These are phyloP conservation scores for Emmonsiellopsis sp. DNA, from an alignment of 2,329 filamentous ascomycete genomes.

Conservation along the genomic window DNA sequence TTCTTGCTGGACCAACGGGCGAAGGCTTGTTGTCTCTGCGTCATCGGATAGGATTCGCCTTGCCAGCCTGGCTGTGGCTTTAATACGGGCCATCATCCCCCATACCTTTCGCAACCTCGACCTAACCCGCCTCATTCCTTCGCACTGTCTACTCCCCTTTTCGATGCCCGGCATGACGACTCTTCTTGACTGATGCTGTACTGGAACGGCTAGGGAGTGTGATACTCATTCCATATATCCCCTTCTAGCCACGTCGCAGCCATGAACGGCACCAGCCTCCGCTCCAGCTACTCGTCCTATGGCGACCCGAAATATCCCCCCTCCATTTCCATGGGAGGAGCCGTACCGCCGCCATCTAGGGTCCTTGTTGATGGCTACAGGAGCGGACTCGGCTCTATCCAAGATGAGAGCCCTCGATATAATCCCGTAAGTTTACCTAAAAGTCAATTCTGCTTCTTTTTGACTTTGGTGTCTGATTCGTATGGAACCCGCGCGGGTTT, in stretches of 20 bases:
- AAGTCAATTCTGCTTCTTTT: neutral
- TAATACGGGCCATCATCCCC: too few relatives aligned
- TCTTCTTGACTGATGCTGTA: neutral
- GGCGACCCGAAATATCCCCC: conserved; percentile 32
- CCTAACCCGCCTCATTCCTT: too few relatives aligned
- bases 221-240: too few relatives aligned
- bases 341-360: conserved; percentile 31
- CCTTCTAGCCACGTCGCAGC: neutral
- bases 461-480: neutral
- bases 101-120: too few relatives aligned
- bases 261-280: conserved; percentile 24
- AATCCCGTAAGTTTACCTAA: conserved; percentile 44
- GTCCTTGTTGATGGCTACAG: conserved; percentile 52
- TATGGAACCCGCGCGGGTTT: neutral
- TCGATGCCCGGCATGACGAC: too few relatives aligned
- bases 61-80: too few relatives aligned
- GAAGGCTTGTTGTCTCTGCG: too few relatives aligned
- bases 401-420: conserved; percentile 45
- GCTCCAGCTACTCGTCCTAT: conserved; percentile 34
- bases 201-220: neutral
- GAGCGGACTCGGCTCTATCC: conserved; percentile 47
- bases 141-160: too few relatives aligned
- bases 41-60: too few relatives aligned
- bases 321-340: conserved; percentile 22
- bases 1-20: too few relatives aligned